Evolutionary conservation across 495 filamentous ascomycete species (phyloP), one percentile per base, ranked within the genome.

Genomic region (Aspergillus olivimuriae): DNA sequence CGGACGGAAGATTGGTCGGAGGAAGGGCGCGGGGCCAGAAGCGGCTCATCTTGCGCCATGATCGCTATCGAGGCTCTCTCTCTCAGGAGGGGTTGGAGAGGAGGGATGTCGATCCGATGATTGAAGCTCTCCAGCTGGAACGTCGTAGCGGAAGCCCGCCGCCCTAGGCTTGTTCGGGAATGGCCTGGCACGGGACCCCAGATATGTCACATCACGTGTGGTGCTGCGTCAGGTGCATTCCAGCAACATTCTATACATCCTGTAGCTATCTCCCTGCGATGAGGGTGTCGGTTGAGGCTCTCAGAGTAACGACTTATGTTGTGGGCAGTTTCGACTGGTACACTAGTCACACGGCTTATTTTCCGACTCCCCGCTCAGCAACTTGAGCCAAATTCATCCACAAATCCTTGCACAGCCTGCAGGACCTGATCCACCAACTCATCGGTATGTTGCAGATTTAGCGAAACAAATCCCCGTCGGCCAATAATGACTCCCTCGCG

Each of bases 41-140:
- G 62, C 32, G 72, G 63, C 57, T 73, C 66, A 39, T 74, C 62
- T 47, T 56, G 58, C 39, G 70, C 51, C 67, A 76, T 76, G 34
- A 39, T 17, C 42, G 4, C n/a, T n/a, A n/a, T n/a, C n/a, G n/a
- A n/a, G n/a, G n/a, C n/a, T n/a, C n/a, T n/a, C n/a, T n/a, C n/a
- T n/a, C n/a, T n/a, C n/a, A 32, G 22, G 19, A 38, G 17, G 51
- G 40, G 21, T 10, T 15, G 17, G 14, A 36, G 20, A 43, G n/a
- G n/a, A n/a, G n/a, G n/a, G n/a, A n/a, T n/a, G n/a, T n/a, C n/a
- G n/a, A n/a, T n/a, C n/a, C n/a, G n/a, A n/a, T n/a, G n/a, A n/a
- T n/a, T n/a, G n/a, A n/a, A n/a, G n/a, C n/a, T n/a, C n/a, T n/a
- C n/a, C n/a, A n/a, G n/a, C n/a, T n/a, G n/a, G n/a, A n/a, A n/a